Base-by-base conservation (phyloP, 2,329 filamentous ascomycete genomes). In the Fusarium floridanum region DNA sequence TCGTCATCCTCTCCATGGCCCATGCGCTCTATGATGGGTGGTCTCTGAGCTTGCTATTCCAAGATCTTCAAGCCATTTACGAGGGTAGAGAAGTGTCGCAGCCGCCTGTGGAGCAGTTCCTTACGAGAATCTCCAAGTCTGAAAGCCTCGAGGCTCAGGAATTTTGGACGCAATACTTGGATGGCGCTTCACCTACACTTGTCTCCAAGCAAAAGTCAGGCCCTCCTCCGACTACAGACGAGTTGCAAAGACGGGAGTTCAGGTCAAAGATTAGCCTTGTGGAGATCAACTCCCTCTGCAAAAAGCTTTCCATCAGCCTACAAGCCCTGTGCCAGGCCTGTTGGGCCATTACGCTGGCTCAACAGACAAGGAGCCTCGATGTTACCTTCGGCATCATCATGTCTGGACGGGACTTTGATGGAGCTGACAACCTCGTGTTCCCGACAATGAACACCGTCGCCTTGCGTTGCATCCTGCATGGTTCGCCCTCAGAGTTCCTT, bases 381-480 rank as follows among this genome's bases (percentile, higher is more conserved):
- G 89, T 97, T 5, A 88, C 91, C 0, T 98, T 97, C 79, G 96
- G 96, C 1, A 90, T 94, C 0, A 92, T 98, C 1, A 86, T 98
- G 14, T 95, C 95, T 0, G 95, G 96, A 17, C 89, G 96, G n/a
- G 94, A 97, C 66, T 91, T 90, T 11, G 91, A 93, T 55, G 88
- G 89, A 17, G 89, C 91, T 0, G 89, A 93, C 50, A 82, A 89
- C 29, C 82, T 96, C 14, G 87, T 95, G 79, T 98, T 98, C 77
- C 96, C 95, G 0, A 94, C 93, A 0, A 98, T 98, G 94, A 98
- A 97, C 79, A 98, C 95, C 0, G 91, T 98, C 0, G 90, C 93
- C 0, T 86, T 97, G 9, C 88, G 95, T 12, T 89, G 89, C 2
- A 87, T 95, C 4, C 81, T 98, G 3, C 93, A 97, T 76, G 94